Percentiles rank a stretch among this genome's conserved stretches.
Evolutionary conservation across 2,329 filamentous ascomycete species (phyloP).

Genomic region (Fonsecaea monophora): DNA sequence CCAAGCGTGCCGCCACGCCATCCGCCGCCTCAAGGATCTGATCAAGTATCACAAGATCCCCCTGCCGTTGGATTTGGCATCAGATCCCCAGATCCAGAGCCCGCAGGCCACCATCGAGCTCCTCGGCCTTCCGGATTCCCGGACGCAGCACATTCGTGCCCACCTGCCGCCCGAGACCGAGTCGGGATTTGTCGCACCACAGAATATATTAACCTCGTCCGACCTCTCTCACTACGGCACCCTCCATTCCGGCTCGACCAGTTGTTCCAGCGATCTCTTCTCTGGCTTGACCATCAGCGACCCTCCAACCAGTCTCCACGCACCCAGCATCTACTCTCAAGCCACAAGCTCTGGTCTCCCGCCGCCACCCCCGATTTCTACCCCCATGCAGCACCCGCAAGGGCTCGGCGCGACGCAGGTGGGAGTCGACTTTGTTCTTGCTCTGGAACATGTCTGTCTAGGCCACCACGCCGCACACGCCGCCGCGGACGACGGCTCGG

Average conservation of each 20-base stretch:
- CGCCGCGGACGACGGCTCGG: slow-evolving; percentile 34
- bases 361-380: not conserved
- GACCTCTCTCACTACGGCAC: slow-evolving; percentile 13
- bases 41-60: slow-evolving; percentile 32
- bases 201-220: slow-evolving; percentile 10
- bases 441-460: slow-evolving; percentile 43
- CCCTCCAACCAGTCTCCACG: slow-evolving; percentile 14
- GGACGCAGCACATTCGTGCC: slow-evolving; percentile 29
- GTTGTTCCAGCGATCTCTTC: slow-evolving; percentile 18
- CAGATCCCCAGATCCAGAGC: slow-evolving; percentile 25
- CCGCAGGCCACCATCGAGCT: slow-evolving; percentile 33
- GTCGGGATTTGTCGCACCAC: not conserved
- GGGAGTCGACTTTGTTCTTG: slow-evolving; percentile 45
- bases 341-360: slow-evolving; percentile 1
- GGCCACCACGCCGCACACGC: slow-evolving; percentile 36
- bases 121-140: slow-evolving; percentile 22
- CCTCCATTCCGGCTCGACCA: slow-evolving; percentile 19
- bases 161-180: slow-evolving; percentile 23
- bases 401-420: slow-evolving; percentile 43
- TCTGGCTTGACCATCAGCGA: slow-evolving; percentile 26
- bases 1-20: slow-evolving; percentile 28
- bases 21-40: slow-evolving; percentile 35
- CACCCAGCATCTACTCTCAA: slow-evolving; percentile 20
- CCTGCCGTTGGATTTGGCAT: slow-evolving; percentile 34
- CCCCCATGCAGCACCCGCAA: slow-evolving; percentile 38